Evolutionary conservation across 2,329 filamentous ascomycete species (phyloP).

Genomic region (Corynespora cassiicola): DNA sequence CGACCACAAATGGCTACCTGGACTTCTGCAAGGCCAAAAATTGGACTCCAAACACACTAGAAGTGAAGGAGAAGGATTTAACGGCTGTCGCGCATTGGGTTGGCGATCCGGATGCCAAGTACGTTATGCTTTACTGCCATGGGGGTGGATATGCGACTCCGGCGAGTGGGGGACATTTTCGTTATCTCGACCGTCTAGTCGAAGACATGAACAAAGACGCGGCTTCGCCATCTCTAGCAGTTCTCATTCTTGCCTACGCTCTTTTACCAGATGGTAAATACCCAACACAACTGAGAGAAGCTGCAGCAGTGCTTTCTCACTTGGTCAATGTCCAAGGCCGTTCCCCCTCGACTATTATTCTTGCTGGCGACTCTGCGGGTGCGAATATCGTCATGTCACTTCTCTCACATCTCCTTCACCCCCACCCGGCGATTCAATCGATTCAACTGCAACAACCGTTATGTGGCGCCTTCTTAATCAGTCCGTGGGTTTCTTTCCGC

Average conservation of each 20-base stretch:
- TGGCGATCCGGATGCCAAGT: constrained; percentile 22
- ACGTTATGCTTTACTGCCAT: constrained; percentile 28
- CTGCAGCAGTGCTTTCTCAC: constrained; percentile 19
- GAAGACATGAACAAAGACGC: constrained; percentile 14
- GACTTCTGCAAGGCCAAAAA: constrained; percentile 17
- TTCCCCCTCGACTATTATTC: constrained; percentile 15
- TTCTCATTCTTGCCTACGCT: constrained; percentile 26
- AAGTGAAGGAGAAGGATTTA: constrained; percentile 8
- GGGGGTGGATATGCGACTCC: constrained; percentile 30
- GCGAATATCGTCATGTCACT: constrained; percentile 24
- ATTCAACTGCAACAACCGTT: constrained; percentile 16
- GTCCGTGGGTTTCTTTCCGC: constrained; percentile 21
- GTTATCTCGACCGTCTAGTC: constrained; percentile 15
- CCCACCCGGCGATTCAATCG: constrained; percentile 21
- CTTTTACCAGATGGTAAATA: constrained; percentile 25
- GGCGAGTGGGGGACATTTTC: constrained; percentile 9
- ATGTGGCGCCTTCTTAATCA: constrained; percentile 8
- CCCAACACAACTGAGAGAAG: constrained; percentile 30
- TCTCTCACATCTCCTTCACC: constrained; percentile 30
- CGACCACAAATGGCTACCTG: constrained; percentile 21
- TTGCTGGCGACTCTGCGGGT: constrained; percentile 28
- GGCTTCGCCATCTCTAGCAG: constrained; percentile 13
- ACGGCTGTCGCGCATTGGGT: constrained; percentile 29
- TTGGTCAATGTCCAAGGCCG: constrained; percentile 15
- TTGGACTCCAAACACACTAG: constrained; percentile 15